These are phyloP conservation scores for Vigna mungo DNA, from an alignment of 306 rosid species.

Conservation along the genomic window DNA sequence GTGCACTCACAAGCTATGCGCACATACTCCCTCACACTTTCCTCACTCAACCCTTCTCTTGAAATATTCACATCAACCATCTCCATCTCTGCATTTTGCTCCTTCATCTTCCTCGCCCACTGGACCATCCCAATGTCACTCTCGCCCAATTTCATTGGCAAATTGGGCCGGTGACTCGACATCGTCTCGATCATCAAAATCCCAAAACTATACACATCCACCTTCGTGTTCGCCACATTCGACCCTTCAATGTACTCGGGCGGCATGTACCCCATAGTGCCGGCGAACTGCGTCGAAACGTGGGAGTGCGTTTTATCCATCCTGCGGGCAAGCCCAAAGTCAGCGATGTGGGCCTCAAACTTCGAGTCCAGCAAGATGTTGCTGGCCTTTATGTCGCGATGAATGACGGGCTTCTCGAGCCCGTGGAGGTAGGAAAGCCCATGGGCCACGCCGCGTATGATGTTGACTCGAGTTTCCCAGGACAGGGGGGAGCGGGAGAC, in stretches of 20 bases:
- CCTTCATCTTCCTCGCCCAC: constrained; percentile 75
- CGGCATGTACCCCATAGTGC: constrained; percentile 95
- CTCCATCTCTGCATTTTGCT: constrained; percentile 50
- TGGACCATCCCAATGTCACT: constrained; percentile 63
- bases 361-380: constrained; percentile 69
- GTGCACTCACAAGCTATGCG: constrained; percentile 70
- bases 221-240: constrained; percentile 62
- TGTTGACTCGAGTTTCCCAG: constrained; percentile 65
- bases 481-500: constrained; percentile 54
- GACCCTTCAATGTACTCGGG: constrained; percentile 83
- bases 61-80: constrained; percentile 69
- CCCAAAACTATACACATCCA: constrained; percentile 91
- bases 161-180: constrained; percentile 70
- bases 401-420: constrained; percentile 75
- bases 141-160: constrained; percentile 41
- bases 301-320: constrained; percentile 61
- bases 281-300: constrained; percentile 86
- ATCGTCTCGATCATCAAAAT: constrained; percentile 75
- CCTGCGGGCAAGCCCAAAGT: constrained; percentile 87
- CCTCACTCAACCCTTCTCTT: constrained; percentile 55
- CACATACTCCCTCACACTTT: constrained; percentile 64
- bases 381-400: constrained; percentile 84
- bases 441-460: constrained; percentile 70
- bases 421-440: constrained; percentile 73
- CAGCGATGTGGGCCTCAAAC: constrained; percentile 85